These are phyloP conservation scores for Phylloporus arenicola DNA, from an alignment of 768 basidiomycete species.

Conservation along the genomic window DNA sequence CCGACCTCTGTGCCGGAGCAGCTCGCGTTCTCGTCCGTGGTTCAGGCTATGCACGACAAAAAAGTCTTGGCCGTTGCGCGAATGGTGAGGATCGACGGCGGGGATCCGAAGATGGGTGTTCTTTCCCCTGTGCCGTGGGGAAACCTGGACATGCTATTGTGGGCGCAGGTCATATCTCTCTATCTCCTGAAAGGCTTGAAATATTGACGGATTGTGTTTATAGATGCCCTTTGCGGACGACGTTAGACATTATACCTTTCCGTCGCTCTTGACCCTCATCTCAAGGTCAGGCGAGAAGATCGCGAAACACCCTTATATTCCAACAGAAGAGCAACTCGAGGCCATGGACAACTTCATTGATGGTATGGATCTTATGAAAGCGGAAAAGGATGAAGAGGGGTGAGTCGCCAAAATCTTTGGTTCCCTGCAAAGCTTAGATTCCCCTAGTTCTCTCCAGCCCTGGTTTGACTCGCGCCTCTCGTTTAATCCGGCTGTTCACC, in stretches of 20 bases:
- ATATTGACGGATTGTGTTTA: neutral
- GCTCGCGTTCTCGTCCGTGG: constrained; percentile 81
- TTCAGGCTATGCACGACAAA: constrained; percentile 70
- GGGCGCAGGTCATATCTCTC: constrained; percentile 61
- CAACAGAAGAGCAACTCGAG: constrained; percentile 67
- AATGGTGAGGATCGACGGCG: constrained; percentile 68
- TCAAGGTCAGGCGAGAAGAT: constrained; percentile 72
- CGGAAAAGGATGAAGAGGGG: constrained; percentile 74
- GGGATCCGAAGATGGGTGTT: constrained; percentile 84
- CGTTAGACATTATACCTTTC: constrained; percentile 80
- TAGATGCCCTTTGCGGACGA: constrained; percentile 97
- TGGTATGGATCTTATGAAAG: constrained; percentile 79
- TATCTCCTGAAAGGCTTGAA: neutral
- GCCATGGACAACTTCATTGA: constrained; percentile 89
- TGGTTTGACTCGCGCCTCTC: constrained; percentile 80
- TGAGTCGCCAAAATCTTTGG: constrained; percentile 27
- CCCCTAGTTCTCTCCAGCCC: constrained; percentile 47
- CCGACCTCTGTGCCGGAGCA: constrained; percentile 61
- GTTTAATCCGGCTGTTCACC: constrained; percentile 87
- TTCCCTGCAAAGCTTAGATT: constrained; percentile 1
- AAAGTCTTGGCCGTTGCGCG: constrained; percentile 73
- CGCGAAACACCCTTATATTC: constrained; percentile 74
- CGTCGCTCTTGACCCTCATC: constrained; percentile 67
- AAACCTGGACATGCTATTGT: constrained; percentile 74
- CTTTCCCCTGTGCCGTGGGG: constrained; percentile 58